A percentile compares a stretch with the other conserved stretches of the same genome.
Evolutionary conservation across 2,329 filamentous ascomycete species (phyloP).

Genomic region (Talaromyces sp.): DNA sequence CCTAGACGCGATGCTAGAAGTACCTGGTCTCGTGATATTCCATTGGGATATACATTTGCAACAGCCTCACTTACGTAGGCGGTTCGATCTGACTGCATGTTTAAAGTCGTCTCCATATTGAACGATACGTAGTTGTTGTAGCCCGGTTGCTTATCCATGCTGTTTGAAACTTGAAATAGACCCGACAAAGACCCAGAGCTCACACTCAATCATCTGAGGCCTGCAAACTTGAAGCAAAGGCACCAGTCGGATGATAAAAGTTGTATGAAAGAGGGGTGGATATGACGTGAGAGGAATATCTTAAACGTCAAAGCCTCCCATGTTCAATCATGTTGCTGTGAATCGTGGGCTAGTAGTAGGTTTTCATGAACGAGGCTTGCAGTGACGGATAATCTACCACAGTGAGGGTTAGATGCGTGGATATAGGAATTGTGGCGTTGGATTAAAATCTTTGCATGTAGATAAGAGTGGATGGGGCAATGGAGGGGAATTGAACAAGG

Average conservation of each 20-base stretch:
- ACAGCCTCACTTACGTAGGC: conserved; percentile 19
- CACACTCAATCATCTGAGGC: not conserved
- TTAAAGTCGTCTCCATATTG: conserved; percentile 30
- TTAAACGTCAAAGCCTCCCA: conserved; percentile 1
- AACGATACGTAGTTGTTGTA: conserved; percentile 12
- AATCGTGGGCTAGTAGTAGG: not conserved
- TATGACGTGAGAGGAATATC: not conserved
- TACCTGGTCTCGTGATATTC: not conserved
- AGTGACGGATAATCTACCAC: not conserved
- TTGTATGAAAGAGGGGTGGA: not conserved
- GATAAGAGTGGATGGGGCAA: conserved; percentile 5
- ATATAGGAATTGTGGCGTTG: not conserved
- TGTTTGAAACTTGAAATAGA: not conserved
- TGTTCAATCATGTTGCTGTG: conserved; percentile 9
- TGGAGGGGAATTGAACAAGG: not conserved
- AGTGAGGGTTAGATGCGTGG: not conserved
- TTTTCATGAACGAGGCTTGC: not conserved
- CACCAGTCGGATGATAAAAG: not conserved
- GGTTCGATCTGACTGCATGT: conserved; percentile 16
- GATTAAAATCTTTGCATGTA: conserved; percentile 11
- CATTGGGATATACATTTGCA: conserved; percentile 3
- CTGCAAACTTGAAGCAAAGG: not conserved
- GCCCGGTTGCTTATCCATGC: not conserved
- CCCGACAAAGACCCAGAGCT: not conserved
- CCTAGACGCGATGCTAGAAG: conserved; percentile 4